Evolutionary conservation across 495 filamentous ascomycete genomes (phyloP), one percentile per base, ranked within the genome.

Genomic region (Neurospora sp.): DNA sequence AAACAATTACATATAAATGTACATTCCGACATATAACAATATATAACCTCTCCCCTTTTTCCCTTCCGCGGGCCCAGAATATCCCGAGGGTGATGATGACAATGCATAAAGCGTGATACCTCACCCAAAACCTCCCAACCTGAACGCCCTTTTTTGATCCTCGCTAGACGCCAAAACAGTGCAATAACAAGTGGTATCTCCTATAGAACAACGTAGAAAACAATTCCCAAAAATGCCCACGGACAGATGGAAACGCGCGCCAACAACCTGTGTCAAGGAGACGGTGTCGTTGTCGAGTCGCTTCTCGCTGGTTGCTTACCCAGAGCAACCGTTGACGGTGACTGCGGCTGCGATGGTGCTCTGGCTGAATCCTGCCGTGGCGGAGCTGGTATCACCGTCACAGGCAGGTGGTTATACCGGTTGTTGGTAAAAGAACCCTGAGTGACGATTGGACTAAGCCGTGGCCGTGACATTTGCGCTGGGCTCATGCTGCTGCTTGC

Each of bases 361-460:
- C 54, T 66, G 27, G 54, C 82, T 0, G 84, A 81, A 4, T 84
- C 85, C 23, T 81, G 78, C 0, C 85, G 80, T 14, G 82, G 80
- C 39, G 84, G 85, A 1, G 85, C 85, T 8, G 84, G 84, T 23
- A 87, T 86, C 2, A 87, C 82, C 40, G 79, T 84, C n/a, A 86
- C 81, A 10, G 85, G 85, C 62, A 87, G 74, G 72, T 66, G 54
- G 54, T 66, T 66, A 66, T 66, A 66, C 27, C 54, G 27, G 27
- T 66, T 62, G 54, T 62, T 66, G 54, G 54, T 66, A 66, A 66
- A 66, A 35, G 54, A 35, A 31, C 54, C 14, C 3, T 35, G 54
- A 7, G 54, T 66, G 27, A 66, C 54, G 27, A 66, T 66, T 16
- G 54, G 54, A 10, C 54, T 66, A 1, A 66, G 54, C 6, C 27